Evolutionary conservation across 306 rosid species (phyloP).

Genomic region (Lotus japonicus): DNA sequence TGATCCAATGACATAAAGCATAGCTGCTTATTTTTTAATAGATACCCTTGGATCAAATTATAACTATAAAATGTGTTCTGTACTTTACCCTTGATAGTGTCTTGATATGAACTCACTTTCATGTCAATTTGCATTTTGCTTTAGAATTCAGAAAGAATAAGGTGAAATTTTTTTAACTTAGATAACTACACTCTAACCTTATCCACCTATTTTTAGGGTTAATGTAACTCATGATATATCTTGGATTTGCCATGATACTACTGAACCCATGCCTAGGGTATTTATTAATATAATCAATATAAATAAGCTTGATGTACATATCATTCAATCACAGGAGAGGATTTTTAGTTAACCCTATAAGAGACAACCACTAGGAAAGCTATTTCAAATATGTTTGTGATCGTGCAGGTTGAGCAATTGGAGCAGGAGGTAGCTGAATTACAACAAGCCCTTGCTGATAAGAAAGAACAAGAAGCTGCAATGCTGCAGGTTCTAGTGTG

Average conservation of each 20-base stretch:
- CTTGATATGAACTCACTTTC: slow-evolving; percentile 6
- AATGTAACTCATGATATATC: background rate
- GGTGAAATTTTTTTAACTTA: background rate
- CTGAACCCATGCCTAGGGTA: background rate
- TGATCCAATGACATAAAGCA: background rate
- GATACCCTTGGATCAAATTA: slow-evolving; percentile 2
- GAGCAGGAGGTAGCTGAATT: slow-evolving; percentile 69
- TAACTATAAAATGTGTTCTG: background rate
- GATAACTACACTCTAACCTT: background rate
- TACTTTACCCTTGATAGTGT: background rate
- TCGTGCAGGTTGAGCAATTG: slow-evolving; percentile 77
- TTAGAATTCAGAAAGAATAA: background rate
- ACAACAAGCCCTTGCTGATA: slow-evolving; percentile 53
- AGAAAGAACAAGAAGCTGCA: slow-evolving; percentile 85
- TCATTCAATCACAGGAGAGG: background rate
- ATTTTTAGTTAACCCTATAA: slow-evolving; percentile 3
- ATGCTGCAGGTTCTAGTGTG: slow-evolving; percentile 72
- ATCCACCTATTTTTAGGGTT: background rate
- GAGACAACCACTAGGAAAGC: slow-evolving; percentile 8
- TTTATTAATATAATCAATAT: background rate
- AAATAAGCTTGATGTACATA: background rate
- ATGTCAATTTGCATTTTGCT: background rate
- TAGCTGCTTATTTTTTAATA: background rate
- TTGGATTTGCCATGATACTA: background rate
- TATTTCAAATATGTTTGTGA: slow-evolving; percentile 9